Percentiles rank a stretch among this genome's conserved stretches.
Conservation (phyloP, 108 stramenopile species). For the Cyclostephanos invisitatus region DNA sequence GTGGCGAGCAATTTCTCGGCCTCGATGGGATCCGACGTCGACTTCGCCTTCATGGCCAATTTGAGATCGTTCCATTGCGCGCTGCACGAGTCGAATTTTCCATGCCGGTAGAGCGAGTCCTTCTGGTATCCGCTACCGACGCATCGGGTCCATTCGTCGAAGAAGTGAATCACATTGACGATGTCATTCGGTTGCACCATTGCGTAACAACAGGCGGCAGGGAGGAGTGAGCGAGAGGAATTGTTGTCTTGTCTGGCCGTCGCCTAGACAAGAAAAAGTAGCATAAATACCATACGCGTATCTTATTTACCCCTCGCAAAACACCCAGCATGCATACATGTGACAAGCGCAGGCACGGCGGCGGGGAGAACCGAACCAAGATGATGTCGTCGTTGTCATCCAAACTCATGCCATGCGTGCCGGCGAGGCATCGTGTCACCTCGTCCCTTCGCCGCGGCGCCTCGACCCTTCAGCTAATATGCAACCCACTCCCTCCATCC, state of each 20-base stretch:
- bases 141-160: slow-evolving; percentile 80
- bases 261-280: too few relatives aligned
- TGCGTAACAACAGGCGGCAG: background rate
- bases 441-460: background rate
- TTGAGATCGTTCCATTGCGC: slow-evolving; percentile 76
- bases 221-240: too few relatives aligned
- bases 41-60: slow-evolving; percentile 63
- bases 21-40: slow-evolving; percentile 48
- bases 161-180: slow-evolving; percentile 32
- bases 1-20: slow-evolving; percentile 54
- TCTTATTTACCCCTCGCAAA: too few relatives aligned
- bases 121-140: slow-evolving; percentile 68
- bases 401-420: background rate
- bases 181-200: slow-evolving; percentile 43
- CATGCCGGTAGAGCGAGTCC: slow-evolving; percentile 76
- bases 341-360: too few relatives aligned
- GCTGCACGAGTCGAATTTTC: slow-evolving; percentile 67
- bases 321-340: too few relatives aligned
- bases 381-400: background rate
- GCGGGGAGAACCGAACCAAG: too few relatives aligned
- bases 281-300: too few relatives aligned
- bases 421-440: background rate
- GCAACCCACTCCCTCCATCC: slow-evolving; percentile 1
- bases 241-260: too few relatives aligned
- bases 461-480: background rate